A percentile compares a stretch with the other conserved stretches of the same genome.
Evolutionary conservation across 148 eudicot species (phyloP).

Genomic region (Talinum fruticosum): DNA sequence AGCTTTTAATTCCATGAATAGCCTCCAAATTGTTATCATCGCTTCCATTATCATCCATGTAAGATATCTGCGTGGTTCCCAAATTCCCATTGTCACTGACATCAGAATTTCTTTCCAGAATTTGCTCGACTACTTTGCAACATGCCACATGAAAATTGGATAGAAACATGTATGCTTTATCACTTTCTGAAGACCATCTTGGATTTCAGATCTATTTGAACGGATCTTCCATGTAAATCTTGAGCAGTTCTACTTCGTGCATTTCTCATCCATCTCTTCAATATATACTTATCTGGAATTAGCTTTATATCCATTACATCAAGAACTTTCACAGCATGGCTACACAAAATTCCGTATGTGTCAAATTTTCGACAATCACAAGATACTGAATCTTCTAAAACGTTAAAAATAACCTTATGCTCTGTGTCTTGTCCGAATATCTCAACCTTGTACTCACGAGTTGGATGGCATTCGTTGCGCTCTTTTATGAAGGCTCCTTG

Average conservation of each 20-base stretch:
- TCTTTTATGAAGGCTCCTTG: conserved; percentile 23
- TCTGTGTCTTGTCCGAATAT: conserved; percentile 18
- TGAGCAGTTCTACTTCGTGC: not conserved
- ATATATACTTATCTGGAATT: conserved; percentile 25
- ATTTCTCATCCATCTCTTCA: conserved; percentile 35
- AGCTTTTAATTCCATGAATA: no score
- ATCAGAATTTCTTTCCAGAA: no score
- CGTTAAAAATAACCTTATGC: conserved; percentile 13
- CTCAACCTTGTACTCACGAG: conserved; percentile 9
- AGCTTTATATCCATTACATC: conserved; percentile 35
- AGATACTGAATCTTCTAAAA: conserved; percentile 13
- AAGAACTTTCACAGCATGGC: conserved; percentile 38
- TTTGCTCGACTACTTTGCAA: no score
- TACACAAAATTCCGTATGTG: conserved; percentile 28
- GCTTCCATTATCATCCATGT: not conserved
- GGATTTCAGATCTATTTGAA: no score
- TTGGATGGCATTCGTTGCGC: not conserved
- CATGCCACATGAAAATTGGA: no score
- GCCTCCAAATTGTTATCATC: no score
- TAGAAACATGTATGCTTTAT: no score
- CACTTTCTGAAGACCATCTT: no score
- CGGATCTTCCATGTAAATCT: no score
- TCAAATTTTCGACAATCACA: conserved; percentile 36
- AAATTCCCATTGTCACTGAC: no score
- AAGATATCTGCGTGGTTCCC: no score